Conservation (phyloP, 495 filamentous ascomycete species). For the Astrothelium subdiscretum region DNA sequence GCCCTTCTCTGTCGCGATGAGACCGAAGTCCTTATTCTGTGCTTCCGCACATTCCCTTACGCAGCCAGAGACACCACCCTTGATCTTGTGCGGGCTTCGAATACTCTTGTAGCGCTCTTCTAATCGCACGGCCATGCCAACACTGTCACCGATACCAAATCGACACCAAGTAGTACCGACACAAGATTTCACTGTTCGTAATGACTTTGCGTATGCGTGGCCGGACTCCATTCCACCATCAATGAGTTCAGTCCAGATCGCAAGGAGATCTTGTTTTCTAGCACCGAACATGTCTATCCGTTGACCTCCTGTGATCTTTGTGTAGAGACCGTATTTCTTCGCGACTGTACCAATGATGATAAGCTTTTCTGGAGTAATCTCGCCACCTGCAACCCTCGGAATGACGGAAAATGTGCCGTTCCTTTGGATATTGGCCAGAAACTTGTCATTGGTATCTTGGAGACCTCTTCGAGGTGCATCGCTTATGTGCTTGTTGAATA, state of each 20-base stretch:
- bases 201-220: slow-evolving; percentile 86
- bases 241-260: slow-evolving; percentile 80
- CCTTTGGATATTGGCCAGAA: slow-evolving; percentile 87
- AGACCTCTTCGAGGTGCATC: slow-evolving; percentile 61
- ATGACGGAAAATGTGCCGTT: slow-evolving; percentile 91
- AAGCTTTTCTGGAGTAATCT: slow-evolving; percentile 85
- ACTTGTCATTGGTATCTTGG: slow-evolving; percentile 90
- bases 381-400: slow-evolving; percentile 73
- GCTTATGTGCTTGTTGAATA: slow-evolving; percentile 84
- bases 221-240: slow-evolving; percentile 92
- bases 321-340: slow-evolving; percentile 80
- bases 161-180: slow-evolving; percentile 94
- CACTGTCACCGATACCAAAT: slow-evolving; percentile 87
- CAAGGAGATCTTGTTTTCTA: slow-evolving; percentile 76
- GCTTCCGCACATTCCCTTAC: slow-evolving; percentile 93
- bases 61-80: slow-evolving; percentile 84
- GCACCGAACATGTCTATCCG: slow-evolving; percentile 95
- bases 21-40: slow-evolving; percentile 92
- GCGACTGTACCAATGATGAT: slow-evolving; percentile 82
- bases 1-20: slow-evolving; percentile 89
- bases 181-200: slow-evolving; percentile 89
- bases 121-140: slow-evolving; percentile 88
- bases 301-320: slow-evolving; percentile 92
- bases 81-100: slow-evolving; percentile 84
- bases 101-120: slow-evolving; percentile 95